Evolutionary conservation across 352 stramenopile species (phyloP).

Genomic region (Pythium coloratum): DNA sequence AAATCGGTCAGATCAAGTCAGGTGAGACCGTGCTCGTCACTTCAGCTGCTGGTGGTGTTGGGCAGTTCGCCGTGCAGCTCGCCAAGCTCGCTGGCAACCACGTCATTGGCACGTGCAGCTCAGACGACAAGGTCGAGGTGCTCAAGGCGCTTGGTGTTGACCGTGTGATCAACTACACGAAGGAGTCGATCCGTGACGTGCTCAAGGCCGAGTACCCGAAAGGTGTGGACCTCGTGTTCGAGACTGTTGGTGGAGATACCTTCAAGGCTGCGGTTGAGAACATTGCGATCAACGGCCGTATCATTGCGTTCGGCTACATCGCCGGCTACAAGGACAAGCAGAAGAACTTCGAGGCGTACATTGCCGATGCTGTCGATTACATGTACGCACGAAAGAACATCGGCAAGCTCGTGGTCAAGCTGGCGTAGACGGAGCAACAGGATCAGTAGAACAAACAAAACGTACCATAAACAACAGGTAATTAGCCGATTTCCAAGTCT

Average conservation of each 20-base stretch:
- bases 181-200: constrained; percentile 47
- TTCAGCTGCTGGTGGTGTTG: constrained; percentile 52
- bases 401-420: too few species aligned
- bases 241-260: constrained; percentile 44
- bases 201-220: constrained; percentile 50
- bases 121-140: constrained; percentile 72
- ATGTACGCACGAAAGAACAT: too few species aligned
- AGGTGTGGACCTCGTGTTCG: constrained; percentile 48
- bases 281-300: constrained; percentile 32
- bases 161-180: constrained; percentile 74
- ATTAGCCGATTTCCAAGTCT: too few species aligned
- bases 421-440: too few species aligned
- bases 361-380: too few species aligned
- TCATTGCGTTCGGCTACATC: constrained; percentile 49
- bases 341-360: constrained; percentile 26
- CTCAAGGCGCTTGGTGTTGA: constrained; percentile 39
- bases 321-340: constrained; percentile 52
- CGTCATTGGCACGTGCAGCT: constrained; percentile 68
- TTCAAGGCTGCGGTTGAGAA: constrained; percentile 38
- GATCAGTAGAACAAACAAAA: too few species aligned
- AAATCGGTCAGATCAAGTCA: constrained; percentile 41
- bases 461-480: too few species aligned
- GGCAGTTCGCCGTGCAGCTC: constrained; percentile 72
- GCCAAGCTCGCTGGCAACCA: constrained; percentile 68
- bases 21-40: constrained; percentile 48